Conservation (phyloP, 148 eudicot genomes). For the Limonium bicolor region DNA sequence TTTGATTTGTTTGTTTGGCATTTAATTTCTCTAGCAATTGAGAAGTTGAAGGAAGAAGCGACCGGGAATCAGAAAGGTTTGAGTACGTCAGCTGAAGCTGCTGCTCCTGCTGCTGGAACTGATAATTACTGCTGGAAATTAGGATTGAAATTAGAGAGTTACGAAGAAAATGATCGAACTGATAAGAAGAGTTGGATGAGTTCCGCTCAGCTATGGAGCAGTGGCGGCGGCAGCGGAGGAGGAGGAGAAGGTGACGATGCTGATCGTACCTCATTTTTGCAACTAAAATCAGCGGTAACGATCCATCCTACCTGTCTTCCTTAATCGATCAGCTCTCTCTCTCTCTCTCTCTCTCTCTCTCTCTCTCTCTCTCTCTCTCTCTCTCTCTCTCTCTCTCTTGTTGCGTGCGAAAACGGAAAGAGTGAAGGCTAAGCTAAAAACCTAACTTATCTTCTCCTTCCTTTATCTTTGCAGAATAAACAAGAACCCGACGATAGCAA, state of each 20-base stretch:
- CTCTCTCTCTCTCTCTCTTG: neutral
- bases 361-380: too few species aligned
- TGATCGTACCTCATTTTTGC: neutral
- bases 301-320: too few species aligned
- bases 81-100: slow-evolving; percentile 2
- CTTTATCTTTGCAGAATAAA: too few species aligned
- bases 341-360: too few species aligned
- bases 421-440: too few species aligned
- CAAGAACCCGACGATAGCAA: too few species aligned
- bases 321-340: too few species aligned
- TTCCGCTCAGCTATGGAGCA: slow-evolving; percentile 54
- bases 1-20: neutral
- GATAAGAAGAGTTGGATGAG: slow-evolving; percentile 55
- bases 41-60: neutral
- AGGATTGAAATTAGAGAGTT: too few species aligned
- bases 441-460: too few species aligned
- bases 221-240: too few species aligned
- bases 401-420: neutral
- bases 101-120: slow-evolving; percentile 8
- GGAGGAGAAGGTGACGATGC: too few species aligned
- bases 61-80: neutral
- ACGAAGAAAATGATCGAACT: too few species aligned
- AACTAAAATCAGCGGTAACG: neutral
- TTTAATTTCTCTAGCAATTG: neutral
- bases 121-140: slow-evolving; percentile 5